phyloP scores from a whole-genome alignment of 2,329 filamentous ascomycete genomes.

The Neonectria sp. region DNA sequence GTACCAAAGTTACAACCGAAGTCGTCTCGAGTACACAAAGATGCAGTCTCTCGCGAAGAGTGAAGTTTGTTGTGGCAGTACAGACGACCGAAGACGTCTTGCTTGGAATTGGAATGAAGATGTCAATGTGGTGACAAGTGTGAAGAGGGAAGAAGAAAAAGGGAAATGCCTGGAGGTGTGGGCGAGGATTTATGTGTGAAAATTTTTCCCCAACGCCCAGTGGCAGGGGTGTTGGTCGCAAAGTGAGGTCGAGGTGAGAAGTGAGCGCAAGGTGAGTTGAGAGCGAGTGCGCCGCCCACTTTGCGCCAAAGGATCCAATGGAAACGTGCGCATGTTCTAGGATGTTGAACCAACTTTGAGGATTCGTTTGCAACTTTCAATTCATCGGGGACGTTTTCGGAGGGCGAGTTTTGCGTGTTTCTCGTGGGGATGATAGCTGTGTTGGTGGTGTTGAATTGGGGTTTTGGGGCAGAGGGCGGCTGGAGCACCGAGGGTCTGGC shows the following conservation, averaged over 20 bases:
- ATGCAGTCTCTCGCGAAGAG: background rate
- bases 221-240: background rate
- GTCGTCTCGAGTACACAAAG: background rate
- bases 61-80: background rate
- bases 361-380: background rate
- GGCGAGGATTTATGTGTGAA: background rate
- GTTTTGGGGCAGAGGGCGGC: background rate
- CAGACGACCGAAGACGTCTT: background rate
- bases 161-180: background rate
- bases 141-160: background rate
- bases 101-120: background rate
- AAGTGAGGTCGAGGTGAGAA: slow-evolving; percentile 5
- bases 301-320: background rate
- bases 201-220: background rate
- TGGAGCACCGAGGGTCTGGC: background rate
- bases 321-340: background rate
- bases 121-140: slow-evolving; percentile 3
- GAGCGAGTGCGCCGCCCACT: background rate
- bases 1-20: background rate
- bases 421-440: background rate
- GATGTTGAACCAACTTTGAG: no score
- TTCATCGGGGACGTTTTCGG: background rate
- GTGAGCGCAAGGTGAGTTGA: background rate
- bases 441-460: background rate
- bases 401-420: background rate